phyloP scores from a whole-genome alignment of 768 basidiomycete genomes.

The Lactarius akahatsu region DNA sequence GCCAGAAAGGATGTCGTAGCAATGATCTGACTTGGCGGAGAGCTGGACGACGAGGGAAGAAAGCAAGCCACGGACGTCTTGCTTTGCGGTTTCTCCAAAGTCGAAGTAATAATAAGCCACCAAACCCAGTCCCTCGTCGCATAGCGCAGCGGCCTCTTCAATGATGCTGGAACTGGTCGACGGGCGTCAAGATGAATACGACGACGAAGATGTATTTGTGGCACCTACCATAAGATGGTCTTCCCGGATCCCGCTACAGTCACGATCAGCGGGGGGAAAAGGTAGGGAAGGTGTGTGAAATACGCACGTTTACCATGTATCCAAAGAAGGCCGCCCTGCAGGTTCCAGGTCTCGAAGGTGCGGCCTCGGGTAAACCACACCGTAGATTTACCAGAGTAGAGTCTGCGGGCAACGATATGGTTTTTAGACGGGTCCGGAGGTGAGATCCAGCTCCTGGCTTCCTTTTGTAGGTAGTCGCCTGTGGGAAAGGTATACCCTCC shows the following conservation, averaged over 20 bases:
- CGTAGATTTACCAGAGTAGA: not conserved
- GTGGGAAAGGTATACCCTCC: not conserved
- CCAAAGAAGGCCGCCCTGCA: not conserved
- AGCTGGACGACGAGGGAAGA: not conserved
- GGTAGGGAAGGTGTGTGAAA: not conserved
- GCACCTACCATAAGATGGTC: not conserved
- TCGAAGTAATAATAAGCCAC: not conserved
- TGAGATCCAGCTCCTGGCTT: not conserved
- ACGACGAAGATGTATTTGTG: no score
- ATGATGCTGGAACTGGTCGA: not conserved
- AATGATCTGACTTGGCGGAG: not conserved
- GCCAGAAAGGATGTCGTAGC: not conserved
- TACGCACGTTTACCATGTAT: not conserved
- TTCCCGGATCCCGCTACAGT: not conserved
- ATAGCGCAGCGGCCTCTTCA: not conserved
- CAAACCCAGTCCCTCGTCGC: not conserved
- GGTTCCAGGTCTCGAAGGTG: not conserved
- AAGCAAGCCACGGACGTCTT: not conserved
- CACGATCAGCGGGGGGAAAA: not conserved
- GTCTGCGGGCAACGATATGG: not conserved
- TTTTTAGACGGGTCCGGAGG: conserved; percentile 18
- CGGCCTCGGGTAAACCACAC: not conserved
- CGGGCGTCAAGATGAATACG: no score
- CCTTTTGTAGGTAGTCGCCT: not conserved
- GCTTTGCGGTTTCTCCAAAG: not conserved